Evolutionary conservation across 2,329 filamentous ascomycete species (phyloP).

Genomic region (Aschersonia sp.): DNA sequence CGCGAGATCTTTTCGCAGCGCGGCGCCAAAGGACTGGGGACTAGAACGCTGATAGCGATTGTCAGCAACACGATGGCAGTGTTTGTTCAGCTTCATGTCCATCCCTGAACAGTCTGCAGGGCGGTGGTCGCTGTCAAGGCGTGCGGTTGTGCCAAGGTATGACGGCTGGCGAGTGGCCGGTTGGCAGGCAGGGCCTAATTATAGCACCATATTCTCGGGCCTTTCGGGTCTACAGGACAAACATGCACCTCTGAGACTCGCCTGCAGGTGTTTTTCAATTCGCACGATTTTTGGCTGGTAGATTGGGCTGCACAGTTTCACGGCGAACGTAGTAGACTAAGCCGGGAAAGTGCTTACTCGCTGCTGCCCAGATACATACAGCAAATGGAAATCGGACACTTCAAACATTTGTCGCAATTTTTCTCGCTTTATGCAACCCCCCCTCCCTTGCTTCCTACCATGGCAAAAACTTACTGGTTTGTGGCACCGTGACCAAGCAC

Average conservation of each 20-base stretch:
- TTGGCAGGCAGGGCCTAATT: not conserved
- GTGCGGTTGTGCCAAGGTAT: not conserved
- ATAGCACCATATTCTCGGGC: not conserved
- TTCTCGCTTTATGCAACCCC: no score
- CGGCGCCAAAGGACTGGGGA: no score
- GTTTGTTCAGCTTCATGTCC: no score
- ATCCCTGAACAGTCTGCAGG: no score
- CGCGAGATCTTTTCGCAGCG: no score
- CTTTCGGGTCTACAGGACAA: not conserved
- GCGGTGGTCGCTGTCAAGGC: no score
- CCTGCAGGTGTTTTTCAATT: not conserved
- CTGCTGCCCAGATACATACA: not conserved
- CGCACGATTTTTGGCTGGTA: no score
- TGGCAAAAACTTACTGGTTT: not conserved
- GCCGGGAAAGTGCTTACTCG: not conserved
- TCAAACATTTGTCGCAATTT: no score
- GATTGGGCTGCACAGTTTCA: not conserved
- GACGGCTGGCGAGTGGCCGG: not conserved
- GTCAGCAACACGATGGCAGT: no score
- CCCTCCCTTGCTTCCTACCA: not conserved
- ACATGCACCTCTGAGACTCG: not conserved
- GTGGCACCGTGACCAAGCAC: not conserved
- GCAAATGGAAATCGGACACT: not conserved
- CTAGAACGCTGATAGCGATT: no score
- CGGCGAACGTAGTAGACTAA: not conserved